phyloP scores from a whole-genome alignment of 768 basidiomycete genomes.

The Kwoniella dendrophila region DNA sequence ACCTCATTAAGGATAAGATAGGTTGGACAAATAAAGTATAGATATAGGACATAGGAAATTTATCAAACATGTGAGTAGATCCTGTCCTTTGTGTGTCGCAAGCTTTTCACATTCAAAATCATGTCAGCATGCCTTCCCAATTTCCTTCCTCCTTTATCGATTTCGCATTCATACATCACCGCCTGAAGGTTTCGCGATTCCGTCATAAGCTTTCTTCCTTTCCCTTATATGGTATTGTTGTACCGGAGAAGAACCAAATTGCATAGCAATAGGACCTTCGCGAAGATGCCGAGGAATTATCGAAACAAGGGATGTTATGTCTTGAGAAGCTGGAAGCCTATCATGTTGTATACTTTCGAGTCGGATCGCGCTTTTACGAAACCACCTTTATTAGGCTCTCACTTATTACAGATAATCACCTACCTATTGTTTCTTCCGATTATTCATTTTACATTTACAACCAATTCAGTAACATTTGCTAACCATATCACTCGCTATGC shows the following conservation, averaged over 20 bases:
- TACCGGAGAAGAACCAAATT: neutral
- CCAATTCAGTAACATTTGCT: neutral
- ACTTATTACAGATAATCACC: neutral
- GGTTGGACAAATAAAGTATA: neutral
- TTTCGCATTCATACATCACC: neutral
- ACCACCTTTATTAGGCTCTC: neutral
- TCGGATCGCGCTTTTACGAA: neutral
- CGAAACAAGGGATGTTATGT: neutral
- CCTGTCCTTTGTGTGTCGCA: neutral
- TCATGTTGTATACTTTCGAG: neutral
- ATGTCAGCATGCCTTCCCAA: neutral
- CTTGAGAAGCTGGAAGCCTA: conserved; percentile 4
- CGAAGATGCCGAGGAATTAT: neutral
- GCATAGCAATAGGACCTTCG: neutral
- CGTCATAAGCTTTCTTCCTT: neutral
- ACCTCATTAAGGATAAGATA: neutral
- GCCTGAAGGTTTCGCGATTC: neutral
- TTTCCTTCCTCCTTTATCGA: neutral
- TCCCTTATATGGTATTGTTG: neutral
- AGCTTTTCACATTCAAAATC: neutral
- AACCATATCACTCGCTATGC: neutral
- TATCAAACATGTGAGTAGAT: conserved; percentile 6
- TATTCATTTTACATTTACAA: neutral
- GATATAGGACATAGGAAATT: neutral
- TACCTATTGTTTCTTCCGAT: neutral